Conservation (phyloP, 257 asterid genomes). For the Solanum phureja region DNA sequence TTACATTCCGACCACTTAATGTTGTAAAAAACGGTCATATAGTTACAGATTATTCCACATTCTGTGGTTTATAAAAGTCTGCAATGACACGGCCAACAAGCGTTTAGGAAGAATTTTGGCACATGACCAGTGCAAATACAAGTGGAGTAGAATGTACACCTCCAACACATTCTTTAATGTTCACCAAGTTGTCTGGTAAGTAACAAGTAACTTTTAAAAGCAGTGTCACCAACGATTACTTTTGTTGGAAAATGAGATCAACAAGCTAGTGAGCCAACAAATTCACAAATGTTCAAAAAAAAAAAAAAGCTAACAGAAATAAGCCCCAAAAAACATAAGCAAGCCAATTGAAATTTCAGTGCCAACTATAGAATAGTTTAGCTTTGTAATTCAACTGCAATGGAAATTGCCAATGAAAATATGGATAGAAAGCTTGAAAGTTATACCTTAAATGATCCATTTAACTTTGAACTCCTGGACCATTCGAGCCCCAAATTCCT, state of each 20-base stretch:
- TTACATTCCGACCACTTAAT: neutral
- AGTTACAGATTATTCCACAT: neutral
- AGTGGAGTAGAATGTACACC: neutral
- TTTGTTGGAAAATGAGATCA: neutral
- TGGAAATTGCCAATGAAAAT: neutral
- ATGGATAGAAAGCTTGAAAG: neutral
- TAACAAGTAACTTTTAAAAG: neutral
- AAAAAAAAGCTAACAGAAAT: neutral
- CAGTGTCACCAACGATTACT: neutral
- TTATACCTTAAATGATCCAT: slow-evolving; percentile 83
- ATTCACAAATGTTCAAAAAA: neutral
- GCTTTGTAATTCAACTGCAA: neutral
- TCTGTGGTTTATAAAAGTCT: neutral
- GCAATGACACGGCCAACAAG: neutral
- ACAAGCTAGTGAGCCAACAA: neutral
- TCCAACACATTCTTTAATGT: neutral
- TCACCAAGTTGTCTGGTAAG: neutral
- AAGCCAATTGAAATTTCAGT: neutral
- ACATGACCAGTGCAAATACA: neutral
- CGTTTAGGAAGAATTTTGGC: neutral
- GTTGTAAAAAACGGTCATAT: neutral
- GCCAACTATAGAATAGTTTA: neutral
- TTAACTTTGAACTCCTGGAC: slow-evolving; percentile 56
- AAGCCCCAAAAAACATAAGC: neutral
- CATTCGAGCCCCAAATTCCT: slow-evolving; percentile 86